Conservation (phyloP, 192 early-diverging fungal genomes). For the Dissophora globulifera region DNA sequence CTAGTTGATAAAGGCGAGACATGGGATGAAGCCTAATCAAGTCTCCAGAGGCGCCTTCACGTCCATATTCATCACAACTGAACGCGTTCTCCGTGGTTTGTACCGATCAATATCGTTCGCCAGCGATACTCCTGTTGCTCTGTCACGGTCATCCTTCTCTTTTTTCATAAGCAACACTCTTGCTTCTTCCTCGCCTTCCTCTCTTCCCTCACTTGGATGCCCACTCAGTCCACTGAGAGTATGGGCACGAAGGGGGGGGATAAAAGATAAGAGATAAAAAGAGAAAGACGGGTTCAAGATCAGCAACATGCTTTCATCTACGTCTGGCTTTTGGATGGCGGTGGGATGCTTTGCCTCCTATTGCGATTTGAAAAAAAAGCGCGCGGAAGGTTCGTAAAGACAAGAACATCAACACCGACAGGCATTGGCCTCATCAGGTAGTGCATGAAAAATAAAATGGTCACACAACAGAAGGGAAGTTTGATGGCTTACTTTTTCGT, state of each 20-base stretch:
- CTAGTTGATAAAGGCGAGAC: background rate
- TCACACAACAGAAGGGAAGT: too few relatives aligned
- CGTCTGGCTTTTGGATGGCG: constrained; percentile 32
- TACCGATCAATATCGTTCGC: background rate
- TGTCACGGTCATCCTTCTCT: background rate
- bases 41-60: background rate
- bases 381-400: constrained; percentile 13
- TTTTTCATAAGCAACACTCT: constrained; percentile 1
- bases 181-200: constrained; percentile 1
- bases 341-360: constrained; percentile 48
- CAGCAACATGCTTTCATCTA: background rate
- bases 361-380: background rate
- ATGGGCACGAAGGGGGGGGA: background rate
- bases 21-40: too few relatives aligned
- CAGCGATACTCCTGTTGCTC: background rate
- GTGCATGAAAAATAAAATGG: background rate
- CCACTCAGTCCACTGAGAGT: constrained; percentile 1
- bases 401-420: background rate
- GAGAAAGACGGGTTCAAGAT: background rate
- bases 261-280: too few relatives aligned
- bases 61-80: background rate
- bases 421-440: too few relatives aligned
- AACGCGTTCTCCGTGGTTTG: constrained; percentile 7
- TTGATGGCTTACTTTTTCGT: constrained; percentile 41
- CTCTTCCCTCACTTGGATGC: background rate